Conservation (phyloP, 2,329 filamentous ascomycete species). For the Cladosporium sp. region DNA sequence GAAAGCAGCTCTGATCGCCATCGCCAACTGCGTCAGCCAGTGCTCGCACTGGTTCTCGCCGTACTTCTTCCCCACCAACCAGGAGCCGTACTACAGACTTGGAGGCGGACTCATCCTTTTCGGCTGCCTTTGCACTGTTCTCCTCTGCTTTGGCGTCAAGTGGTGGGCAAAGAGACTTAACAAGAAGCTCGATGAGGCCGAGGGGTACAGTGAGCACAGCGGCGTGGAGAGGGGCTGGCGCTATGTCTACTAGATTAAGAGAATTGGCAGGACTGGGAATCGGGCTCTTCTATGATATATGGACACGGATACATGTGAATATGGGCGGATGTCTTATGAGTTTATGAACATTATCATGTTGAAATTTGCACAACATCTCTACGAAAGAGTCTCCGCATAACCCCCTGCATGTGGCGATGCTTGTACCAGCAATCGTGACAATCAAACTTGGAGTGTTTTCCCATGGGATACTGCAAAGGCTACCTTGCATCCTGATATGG, state of each 20-base stretch:
- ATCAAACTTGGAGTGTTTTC: too few species aligned
- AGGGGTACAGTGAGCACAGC: slow-evolving; percentile 26
- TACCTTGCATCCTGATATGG: too few species aligned
- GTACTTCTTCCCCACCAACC: slow-evolving; percentile 30
- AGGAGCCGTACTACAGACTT: slow-evolving; percentile 11
- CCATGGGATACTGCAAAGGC: too few species aligned
- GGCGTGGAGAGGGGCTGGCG: slow-evolving; percentile 29
- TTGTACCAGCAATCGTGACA: too few species aligned
- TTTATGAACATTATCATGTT: too few species aligned
- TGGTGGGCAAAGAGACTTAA: slow-evolving; percentile 27
- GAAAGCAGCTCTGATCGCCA: slow-evolving; percentile 40
- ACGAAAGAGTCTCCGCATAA: too few species aligned
- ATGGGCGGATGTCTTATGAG: too few species aligned
- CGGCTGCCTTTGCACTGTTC: slow-evolving; percentile 24
- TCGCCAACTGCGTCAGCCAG: slow-evolving; percentile 40
- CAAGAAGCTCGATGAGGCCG: slow-evolving; percentile 24
- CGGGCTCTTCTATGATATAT: too few species aligned
- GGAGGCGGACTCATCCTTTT: slow-evolving; percentile 25
- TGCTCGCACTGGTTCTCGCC: slow-evolving; percentile 42
- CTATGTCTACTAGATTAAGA: slow-evolving; percentile 19
- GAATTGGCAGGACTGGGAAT: too few species aligned
- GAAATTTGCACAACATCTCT: too few species aligned
- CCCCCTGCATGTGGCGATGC: too few species aligned
- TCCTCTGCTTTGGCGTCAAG: slow-evolving; percentile 21
- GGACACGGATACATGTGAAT: too few species aligned